Evolutionary conservation across 2,329 filamentous ascomycete genomes (phyloP).

Genomic region (Aspergillus aculeatinus): DNA sequence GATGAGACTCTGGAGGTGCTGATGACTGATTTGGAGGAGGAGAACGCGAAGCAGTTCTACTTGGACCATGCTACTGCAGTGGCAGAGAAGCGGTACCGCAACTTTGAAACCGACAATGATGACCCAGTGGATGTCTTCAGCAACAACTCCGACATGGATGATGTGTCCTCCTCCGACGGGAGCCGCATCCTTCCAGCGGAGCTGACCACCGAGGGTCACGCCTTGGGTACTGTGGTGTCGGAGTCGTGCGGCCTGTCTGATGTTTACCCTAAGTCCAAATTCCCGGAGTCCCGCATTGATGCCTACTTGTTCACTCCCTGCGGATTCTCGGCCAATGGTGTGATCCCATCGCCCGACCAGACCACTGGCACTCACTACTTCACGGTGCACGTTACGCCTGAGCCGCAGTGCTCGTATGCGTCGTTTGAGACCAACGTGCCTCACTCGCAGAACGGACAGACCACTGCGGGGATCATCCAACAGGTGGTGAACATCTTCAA

Average conservation of each 20-base stretch:
- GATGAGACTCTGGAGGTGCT: slow-evolving; percentile 61
- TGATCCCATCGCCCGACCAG: slow-evolving; percentile 73
- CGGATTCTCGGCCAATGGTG: slow-evolving; percentile 95
- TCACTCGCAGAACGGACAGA: slow-evolving; percentile 78
- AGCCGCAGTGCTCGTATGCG: slow-evolving; percentile 94
- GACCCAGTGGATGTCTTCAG: slow-evolving; percentile 74
- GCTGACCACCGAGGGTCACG: slow-evolving; percentile 88
- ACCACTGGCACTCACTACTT: slow-evolving; percentile 78
- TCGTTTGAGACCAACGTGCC: slow-evolving; percentile 99
- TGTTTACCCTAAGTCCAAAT: slow-evolving; percentile 81
- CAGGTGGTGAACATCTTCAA: slow-evolving; percentile 96
- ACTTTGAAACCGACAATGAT: slow-evolving; percentile 61
- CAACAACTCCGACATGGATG: slow-evolving; percentile 65
- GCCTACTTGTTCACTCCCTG: slow-evolving; percentile 96
- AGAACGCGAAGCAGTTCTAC: slow-evolving; percentile 67
- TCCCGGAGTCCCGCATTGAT: slow-evolving; percentile 90
- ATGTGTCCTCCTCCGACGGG: slow-evolving; percentile 55
- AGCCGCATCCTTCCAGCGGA: slow-evolving; percentile 62
- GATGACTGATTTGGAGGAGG: slow-evolving; percentile 67
- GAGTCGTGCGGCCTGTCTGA: slow-evolving; percentile 84
- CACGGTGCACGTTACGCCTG: slow-evolving; percentile 96
- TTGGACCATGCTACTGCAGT: slow-evolving; percentile 83
- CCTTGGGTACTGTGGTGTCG: slow-evolving; percentile 87
- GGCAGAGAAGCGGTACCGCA: slow-evolving; percentile 77
- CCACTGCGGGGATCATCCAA: slow-evolving; percentile 86